phyloP scores from a whole-genome alignment of 257 asterid species.

The Solanum etuberosum region DNA sequence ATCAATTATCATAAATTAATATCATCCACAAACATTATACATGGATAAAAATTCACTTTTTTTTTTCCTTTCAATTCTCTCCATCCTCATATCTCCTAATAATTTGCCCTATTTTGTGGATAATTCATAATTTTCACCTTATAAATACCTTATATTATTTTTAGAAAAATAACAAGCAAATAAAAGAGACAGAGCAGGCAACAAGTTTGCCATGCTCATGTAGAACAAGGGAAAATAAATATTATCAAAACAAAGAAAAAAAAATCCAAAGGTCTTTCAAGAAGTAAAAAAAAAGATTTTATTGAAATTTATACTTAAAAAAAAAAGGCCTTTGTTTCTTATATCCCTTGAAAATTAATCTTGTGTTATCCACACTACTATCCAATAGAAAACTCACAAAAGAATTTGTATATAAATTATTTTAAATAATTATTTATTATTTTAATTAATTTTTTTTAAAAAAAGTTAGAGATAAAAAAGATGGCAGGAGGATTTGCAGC shows the following conservation, averaged over 20 bases:
- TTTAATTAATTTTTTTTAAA: not conserved
- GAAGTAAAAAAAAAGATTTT: not conserved
- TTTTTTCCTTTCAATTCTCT: not conserved
- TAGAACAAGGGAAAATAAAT: not conserved
- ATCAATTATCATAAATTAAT: not conserved
- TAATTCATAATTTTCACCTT: not conserved
- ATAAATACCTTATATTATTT: not conserved
- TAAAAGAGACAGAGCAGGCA: not conserved
- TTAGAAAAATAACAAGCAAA: not conserved
- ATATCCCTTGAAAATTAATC: not conserved
- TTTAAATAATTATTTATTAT: not conserved
- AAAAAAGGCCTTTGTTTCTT: not conserved
- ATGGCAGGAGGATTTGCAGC: not conserved
- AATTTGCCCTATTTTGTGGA: not conserved
- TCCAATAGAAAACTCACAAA: not conserved
- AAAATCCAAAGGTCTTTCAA: not conserved
- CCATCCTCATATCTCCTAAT: not conserved
- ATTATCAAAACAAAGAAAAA: not conserved
- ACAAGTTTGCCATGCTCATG: not conserved
- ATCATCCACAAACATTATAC: not conserved
- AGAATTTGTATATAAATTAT: not conserved
- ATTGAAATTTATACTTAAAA: not conserved
- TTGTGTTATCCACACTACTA: not conserved
- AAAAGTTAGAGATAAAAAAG: not conserved
- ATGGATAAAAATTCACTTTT: not conserved